Conservation (phyloP, 2,329 filamentous ascomycete species). For the Penicillium capsulatum region DNA sequence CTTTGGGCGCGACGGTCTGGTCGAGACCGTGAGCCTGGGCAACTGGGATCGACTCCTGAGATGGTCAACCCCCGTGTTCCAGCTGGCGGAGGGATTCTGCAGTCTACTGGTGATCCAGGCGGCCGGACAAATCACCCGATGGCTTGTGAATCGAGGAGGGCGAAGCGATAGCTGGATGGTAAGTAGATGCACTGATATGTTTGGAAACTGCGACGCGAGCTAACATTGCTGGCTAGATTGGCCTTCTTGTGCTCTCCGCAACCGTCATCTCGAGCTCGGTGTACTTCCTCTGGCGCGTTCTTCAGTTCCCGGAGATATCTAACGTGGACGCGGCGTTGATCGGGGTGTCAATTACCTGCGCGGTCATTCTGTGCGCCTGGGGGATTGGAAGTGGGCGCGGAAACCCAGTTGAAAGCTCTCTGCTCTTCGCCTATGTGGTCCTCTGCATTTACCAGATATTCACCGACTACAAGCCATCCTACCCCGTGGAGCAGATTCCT, state of each 20-base stretch:
- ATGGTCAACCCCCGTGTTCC: constrained; percentile 92
- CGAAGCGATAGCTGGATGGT: constrained; percentile 97
- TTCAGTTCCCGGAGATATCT: constrained; percentile 86
- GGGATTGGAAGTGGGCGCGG: constrained; percentile 91
- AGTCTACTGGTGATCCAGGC: constrained; percentile 94
- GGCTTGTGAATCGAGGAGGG: constrained; percentile 82
- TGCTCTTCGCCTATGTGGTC: constrained; percentile 96
- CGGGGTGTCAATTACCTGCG: constrained; percentile 85
- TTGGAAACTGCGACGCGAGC: constrained; percentile 2
- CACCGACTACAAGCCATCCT: constrained; percentile 88
- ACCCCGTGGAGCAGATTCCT: constrained; percentile 54
- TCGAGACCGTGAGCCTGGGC: constrained; percentile 76
- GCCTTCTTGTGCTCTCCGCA: constrained; percentile 79
- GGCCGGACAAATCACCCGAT: constrained; percentile 87
- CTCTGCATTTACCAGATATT: constrained; percentile 99
- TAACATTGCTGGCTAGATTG: constrained; percentile 57
- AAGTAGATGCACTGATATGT: constrained; percentile 37
- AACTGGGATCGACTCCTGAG: constrained; percentile 83
- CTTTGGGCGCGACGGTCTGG: constrained; percentile 76
- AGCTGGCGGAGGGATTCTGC: constrained; percentile 93
- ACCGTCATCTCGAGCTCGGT: constrained; percentile 89
- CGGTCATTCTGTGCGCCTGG: constrained; percentile 87
- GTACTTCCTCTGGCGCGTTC: constrained; percentile 94
- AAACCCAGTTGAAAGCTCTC: constrained; percentile 89
- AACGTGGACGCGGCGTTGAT: constrained; percentile 91